Conservation (phyloP, 208 protist genomes). For the Jaenimonas drosophilae region DNA sequence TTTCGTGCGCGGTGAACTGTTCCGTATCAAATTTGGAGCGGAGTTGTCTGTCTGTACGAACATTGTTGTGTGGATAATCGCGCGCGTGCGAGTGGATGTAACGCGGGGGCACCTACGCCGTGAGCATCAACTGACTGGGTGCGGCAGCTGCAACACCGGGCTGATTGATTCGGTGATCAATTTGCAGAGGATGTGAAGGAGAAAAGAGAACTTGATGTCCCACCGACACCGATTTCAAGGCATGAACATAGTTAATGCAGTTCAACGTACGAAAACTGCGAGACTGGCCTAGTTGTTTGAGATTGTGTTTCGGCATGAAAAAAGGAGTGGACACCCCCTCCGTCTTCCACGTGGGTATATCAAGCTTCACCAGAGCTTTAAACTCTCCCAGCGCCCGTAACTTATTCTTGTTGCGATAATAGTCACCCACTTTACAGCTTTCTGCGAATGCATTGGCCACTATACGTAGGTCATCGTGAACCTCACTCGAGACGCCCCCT, state of each 20-base stretch:
- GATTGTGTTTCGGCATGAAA: not conserved
- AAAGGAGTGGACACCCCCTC: not conserved
- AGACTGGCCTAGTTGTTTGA: conserved; percentile 8
- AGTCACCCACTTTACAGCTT: conserved; percentile 20
- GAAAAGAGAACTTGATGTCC: conserved; percentile 23
- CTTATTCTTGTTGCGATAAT: conserved; percentile 30
- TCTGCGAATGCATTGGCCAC: conserved; percentile 26
- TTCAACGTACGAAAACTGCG: conserved; percentile 37
- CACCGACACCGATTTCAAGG: conserved; percentile 12
- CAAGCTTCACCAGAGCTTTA: conserved; percentile 11
- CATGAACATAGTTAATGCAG: conserved; percentile 45
- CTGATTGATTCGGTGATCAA: no score
- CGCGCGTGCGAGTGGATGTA: no score
- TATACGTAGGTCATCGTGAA: conserved; percentile 45
- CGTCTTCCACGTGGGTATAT: not conserved
- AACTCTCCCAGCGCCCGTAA: conserved; percentile 28
- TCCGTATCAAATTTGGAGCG: no score
- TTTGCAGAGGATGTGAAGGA: conserved; percentile 7
- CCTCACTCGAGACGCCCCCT: no score
- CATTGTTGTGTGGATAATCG: no score
- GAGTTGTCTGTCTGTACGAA: no score
- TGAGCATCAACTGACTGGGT: no score
- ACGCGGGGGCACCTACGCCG: no score
- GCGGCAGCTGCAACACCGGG: no score
- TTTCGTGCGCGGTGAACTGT: not conserved